These are phyloP conservation scores for Ganoderma resinaceum DNA, from an alignment of 1,284 basidiomycete species.

Conservation along the genomic window DNA sequence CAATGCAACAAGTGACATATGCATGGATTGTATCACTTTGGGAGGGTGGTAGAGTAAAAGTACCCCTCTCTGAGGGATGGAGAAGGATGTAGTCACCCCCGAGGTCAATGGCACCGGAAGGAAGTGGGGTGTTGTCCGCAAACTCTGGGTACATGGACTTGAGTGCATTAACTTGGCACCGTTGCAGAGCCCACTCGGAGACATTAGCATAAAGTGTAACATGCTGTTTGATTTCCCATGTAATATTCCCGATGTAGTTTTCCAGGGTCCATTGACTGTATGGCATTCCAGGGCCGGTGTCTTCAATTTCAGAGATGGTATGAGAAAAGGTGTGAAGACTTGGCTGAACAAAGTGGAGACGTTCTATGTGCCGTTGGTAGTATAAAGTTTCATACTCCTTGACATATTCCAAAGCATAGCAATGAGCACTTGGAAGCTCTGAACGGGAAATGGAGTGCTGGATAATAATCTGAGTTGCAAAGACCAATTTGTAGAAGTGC, in stretches of 20 bases:
- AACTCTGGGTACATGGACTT: slow-evolving; percentile 28
- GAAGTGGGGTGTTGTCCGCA: neutral
- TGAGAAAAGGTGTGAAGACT: slow-evolving; percentile 34
- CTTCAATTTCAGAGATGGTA: slow-evolving; percentile 22
- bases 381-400: slow-evolving; percentile 33
- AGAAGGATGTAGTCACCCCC: neutral
- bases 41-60: neutral
- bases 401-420: slow-evolving; percentile 2
- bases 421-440: slow-evolving; percentile 18
- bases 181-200: slow-evolving; percentile 21
- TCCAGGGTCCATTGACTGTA: slow-evolving; percentile 36
- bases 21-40: neutral
- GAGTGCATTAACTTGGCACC: slow-evolving; percentile 31
- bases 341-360: slow-evolving; percentile 37
- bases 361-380: slow-evolving; percentile 26
- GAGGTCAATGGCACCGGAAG: no score
- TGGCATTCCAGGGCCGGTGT: slow-evolving; percentile 27
- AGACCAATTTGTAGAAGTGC: slow-evolving; percentile 36
- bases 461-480: slow-evolving; percentile 20
- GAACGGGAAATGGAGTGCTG: slow-evolving; percentile 25
- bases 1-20: neutral
- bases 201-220: slow-evolving; percentile 34
- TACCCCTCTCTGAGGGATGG: neutral
- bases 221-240: slow-evolving; percentile 31
- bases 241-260: slow-evolving; percentile 37